Conservation (phyloP, 352 stramenopile genomes). For the Pythium dissimile region DNA sequence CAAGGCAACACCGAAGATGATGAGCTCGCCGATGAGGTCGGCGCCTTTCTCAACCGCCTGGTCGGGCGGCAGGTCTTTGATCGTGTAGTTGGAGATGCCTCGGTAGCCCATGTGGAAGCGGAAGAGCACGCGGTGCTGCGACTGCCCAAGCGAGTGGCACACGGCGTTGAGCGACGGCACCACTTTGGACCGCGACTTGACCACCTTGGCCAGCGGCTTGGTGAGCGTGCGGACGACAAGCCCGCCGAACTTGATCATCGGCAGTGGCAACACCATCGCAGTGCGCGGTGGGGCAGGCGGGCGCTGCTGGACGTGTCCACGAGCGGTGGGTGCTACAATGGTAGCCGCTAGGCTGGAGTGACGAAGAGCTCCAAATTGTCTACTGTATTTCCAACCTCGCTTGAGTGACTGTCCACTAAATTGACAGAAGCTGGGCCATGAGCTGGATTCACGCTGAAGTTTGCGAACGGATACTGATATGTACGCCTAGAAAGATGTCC, state of each 20-base stretch:
- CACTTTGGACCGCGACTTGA: conserved; percentile 87
- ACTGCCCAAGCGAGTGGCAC: conserved; percentile 59
- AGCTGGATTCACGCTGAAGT: too few relatives aligned
- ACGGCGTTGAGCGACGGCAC: conserved; percentile 56
- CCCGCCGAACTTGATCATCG: conserved; percentile 82
- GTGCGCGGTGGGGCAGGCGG: too few relatives aligned
- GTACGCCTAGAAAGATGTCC: too few relatives aligned
- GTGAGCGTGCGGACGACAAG: conserved; percentile 79
- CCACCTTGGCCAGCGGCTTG: conserved; percentile 86
- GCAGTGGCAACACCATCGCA: conserved; percentile 41
- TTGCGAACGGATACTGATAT: too few relatives aligned
- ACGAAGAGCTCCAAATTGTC: too few relatives aligned
- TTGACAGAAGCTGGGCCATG: too few relatives aligned
- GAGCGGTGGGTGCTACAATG: too few relatives aligned
- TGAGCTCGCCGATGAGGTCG: conserved; percentile 68
- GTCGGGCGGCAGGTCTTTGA: conserved; percentile 69
- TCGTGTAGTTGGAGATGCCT: conserved; percentile 69
- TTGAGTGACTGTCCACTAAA: too few relatives aligned
- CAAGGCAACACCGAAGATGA: conserved; percentile 80
- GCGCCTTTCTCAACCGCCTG: conserved; percentile 76
- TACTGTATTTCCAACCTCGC: too few relatives aligned
- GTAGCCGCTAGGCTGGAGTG: too few relatives aligned
- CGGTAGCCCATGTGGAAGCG: conserved; percentile 82
- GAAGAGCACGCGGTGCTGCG: conserved; percentile 58
- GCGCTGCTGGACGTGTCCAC: too few relatives aligned